These are phyloP conservation scores for Trichoderma harzianum DNA, from an alignment of 2,329 filamentous ascomycete genomes.

Conservation along the genomic window DNA sequence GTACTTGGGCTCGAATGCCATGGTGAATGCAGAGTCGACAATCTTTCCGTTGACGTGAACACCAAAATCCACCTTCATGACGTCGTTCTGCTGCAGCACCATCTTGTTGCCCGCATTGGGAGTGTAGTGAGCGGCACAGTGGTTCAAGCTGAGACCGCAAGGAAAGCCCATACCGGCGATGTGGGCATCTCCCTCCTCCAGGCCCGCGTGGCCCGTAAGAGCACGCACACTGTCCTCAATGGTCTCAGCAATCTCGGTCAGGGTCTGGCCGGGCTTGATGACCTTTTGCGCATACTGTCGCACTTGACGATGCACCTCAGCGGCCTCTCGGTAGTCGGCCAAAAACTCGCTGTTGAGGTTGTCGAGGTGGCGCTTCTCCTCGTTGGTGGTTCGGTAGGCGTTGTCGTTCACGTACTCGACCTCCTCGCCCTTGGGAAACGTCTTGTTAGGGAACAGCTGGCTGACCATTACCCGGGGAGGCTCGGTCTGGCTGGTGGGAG, in stretches of 20 bases:
- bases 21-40: slow-evolving; percentile 77
- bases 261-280: slow-evolving; percentile 74
- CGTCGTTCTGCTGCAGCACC: slow-evolving; percentile 67
- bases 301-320: slow-evolving; percentile 87
- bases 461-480: slow-evolving; percentile 71
- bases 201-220: slow-evolving; percentile 70
- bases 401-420: slow-evolving; percentile 77
- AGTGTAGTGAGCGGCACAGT: slow-evolving; percentile 82
- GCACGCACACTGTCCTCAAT: slow-evolving; percentile 80
- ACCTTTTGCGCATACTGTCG: slow-evolving; percentile 77
- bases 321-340: slow-evolving; percentile 75
- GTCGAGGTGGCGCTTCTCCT: slow-evolving; percentile 80
- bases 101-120: slow-evolving; percentile 84
- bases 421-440: slow-evolving; percentile 74
- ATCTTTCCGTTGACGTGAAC: slow-evolving; percentile 78
- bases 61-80: slow-evolving; percentile 80
- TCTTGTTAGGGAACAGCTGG: slow-evolving; percentile 67
- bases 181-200: slow-evolving; percentile 74
- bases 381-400: slow-evolving; percentile 70
- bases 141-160: slow-evolving; percentile 77
- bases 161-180: slow-evolving; percentile 84
- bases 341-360: slow-evolving; percentile 79
- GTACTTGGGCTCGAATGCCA: slow-evolving; percentile 71
- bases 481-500: slow-evolving; percentile 66
- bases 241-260: slow-evolving; percentile 81